Evolutionary conservation across 2,329 filamentous ascomycete genomes (phyloP).

Genomic region (Aspergillus amoenus): DNA sequence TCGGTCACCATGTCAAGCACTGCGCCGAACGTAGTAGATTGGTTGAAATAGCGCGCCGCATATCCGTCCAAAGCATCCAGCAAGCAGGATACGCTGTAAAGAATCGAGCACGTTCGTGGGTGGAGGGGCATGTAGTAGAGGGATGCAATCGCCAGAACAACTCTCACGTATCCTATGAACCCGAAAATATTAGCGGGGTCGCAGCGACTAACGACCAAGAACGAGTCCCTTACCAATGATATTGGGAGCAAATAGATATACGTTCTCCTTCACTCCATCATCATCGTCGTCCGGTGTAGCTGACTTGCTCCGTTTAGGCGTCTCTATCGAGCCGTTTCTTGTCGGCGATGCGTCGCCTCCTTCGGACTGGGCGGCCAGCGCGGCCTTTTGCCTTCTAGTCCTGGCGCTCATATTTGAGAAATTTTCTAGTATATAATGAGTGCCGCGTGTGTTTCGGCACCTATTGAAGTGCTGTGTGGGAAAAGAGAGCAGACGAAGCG

Average conservation of each 20-base stretch:
- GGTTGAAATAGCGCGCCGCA: conserved; percentile 81
- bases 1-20: conserved; percentile 99
- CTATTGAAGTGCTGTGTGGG: neutral
- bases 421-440: neutral
- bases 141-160: conserved; percentile 80
- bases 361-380: conserved; percentile 29
- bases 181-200: conserved; percentile 4
- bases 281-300: conserved; percentile 25
- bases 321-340: conserved; percentile 31
- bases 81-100: conserved; percentile 88
- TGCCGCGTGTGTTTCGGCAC: neutral
- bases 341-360: conserved; percentile 31
- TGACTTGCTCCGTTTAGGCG: conserved; percentile 29
- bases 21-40: conserved; percentile 92
- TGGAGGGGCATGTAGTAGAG: conserved; percentile 99
- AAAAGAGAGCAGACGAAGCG: neutral
- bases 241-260: conserved; percentile 80
- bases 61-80: conserved; percentile 94
- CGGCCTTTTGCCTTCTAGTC: conserved; percentile 42
- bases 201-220: neutral
- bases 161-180: conserved; percentile 67
- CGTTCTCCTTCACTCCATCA: conserved; percentile 61
- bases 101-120: conserved; percentile 84
- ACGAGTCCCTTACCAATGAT: conserved; percentile 64
- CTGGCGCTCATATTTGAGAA: conserved; percentile 34